Base-by-base conservation (phyloP, 2,329 filamentous ascomycete species). In the Exophiala calicioides region DNA sequence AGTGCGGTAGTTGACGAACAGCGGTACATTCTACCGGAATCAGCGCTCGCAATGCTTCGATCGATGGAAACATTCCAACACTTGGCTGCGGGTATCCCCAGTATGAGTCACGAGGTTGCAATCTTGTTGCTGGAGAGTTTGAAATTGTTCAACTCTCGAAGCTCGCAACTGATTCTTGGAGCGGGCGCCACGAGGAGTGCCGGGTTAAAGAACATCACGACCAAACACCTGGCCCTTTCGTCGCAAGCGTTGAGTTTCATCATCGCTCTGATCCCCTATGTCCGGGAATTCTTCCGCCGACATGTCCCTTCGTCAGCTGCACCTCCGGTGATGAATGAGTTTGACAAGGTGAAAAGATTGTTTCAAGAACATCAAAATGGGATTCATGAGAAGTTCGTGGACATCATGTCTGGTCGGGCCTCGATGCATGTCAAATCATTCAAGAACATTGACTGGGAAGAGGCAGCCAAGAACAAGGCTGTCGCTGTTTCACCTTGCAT, bases 131-230 rank as follows among this genome's bases (percentile, higher is more conserved):
- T 96, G 31, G 85, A 93, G 16, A 95, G 94, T 62, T 77, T 97
- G 10, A 88, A 93, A 56, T 77, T 95, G 3, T 98, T 97, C 76
- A 96, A 98, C 67, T 96, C 90, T 2, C 85, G 93, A 15, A 90
- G 90, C 47, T 94, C 87, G n/a, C 93, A 98, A 65, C 79, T 98
- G 47, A 96, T 98, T 55, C 82, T 98, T 5, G 93, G 93, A 1
- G 93, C 93, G 1, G 93, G 93, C 3, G 93, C 93, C 3, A 96
- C 88, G 4, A 78, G 82, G 26, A 90, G 86, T 18, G 93, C 90
- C 1, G 91, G 91, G 0, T 74, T 98, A 15, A 95, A 90, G 65
- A 96, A 96, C 62, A 98, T 98, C 65, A 95, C 88, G 0, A 95
- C 93, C 0, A 93, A 93, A 60, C 91, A 98, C 68, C 79, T 98